Percentiles rank a stretch among this genome's conserved stretches.
These are phyloP conservation scores for Botrytis squamosa DNA, from an alignment of 2,329 filamentous ascomycete species.

Conservation along the genomic window DNA sequence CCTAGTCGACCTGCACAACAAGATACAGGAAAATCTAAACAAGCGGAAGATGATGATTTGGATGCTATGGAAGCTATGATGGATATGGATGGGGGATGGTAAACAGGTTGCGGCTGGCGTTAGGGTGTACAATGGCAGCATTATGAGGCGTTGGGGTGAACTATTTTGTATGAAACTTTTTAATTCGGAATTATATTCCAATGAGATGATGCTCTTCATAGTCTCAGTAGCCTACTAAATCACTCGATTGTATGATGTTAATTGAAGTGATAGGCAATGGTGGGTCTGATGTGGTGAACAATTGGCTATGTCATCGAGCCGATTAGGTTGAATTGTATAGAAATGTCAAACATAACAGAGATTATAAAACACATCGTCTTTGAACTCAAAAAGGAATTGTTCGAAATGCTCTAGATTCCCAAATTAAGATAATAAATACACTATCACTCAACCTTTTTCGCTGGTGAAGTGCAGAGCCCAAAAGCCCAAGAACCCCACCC, in stretches of 20 bases:
- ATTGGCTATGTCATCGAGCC: background rate
- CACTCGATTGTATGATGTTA: background rate
- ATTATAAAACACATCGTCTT: background rate
- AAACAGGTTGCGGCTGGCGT: constrained; percentile 8
- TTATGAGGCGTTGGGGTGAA: constrained; percentile 20
- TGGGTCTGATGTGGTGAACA: background rate
- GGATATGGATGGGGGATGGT: constrained; percentile 36
- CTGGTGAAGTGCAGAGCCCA: background rate
- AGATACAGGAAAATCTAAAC: constrained; percentile 24
- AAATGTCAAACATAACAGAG: background rate
- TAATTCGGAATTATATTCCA: background rate
- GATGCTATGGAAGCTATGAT: constrained; percentile 56
- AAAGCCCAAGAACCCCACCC: constrained; percentile 1
- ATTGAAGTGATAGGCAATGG: background rate
- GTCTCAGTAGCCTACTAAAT: background rate
- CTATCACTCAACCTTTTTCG: background rate
- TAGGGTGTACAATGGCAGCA: constrained; percentile 4
- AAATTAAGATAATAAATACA: background rate
- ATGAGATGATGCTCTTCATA: background rate
- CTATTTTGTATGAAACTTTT: background rate
- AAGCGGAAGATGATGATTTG: constrained; percentile 27
- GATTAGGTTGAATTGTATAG: background rate
- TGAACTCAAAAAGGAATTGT: background rate
- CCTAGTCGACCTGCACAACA: constrained; percentile 8
- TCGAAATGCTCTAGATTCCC: background rate